Base-by-base conservation (phyloP, 768 basidiomycete genomes). In the Cyclocybe aegerita region DNA sequence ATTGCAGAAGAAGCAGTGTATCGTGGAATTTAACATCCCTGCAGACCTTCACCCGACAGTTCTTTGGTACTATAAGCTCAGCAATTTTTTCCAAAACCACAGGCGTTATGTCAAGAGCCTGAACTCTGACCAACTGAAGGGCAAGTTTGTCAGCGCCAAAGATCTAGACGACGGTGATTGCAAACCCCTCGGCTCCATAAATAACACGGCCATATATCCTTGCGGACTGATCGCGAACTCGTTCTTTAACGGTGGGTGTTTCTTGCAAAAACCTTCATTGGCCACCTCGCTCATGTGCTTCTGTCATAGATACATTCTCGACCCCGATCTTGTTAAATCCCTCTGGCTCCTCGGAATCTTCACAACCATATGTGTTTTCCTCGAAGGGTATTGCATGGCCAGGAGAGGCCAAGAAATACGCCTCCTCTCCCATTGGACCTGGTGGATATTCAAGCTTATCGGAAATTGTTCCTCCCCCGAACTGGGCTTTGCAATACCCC, bases 191-290 rank as follows among this genome's bases (percentile, higher is more conserved):
- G 88, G 78, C n/a, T 63, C 74, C 4, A 68, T 69, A 5, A 68
- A 77, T 44, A 70, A 70, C 50, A 82, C 78, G 60, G 74, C 80
- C 7, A 82, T 93, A 65, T 99, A 95, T 62, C 97, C 97, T 1
- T 99, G 97, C 59, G 97, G 97, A 36, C 75, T 99, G 56, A 96
- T 99, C 56, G 97, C 97, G 39, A 99, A 99, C 70, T 97, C 93
- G 1, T 35, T 93, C 8, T 99, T 98, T 76, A 99, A 99, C 62
- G 95, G 93, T 91, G 43, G 33, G 81, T 57, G 9, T 15, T 9
- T 23, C 23, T 15, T 31, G 39, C 16, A 31, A 29, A 11, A 33
- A 49, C 37, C 10, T 32, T 30, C 36, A 8, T 34, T 29, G 14
- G 4, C 2, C 29, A 30, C 33, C 39, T 23, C 47, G 34, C 46